phyloP scores from a whole-genome alignment of 1,284 basidiomycete species.

The Puccinia horiana region DNA sequence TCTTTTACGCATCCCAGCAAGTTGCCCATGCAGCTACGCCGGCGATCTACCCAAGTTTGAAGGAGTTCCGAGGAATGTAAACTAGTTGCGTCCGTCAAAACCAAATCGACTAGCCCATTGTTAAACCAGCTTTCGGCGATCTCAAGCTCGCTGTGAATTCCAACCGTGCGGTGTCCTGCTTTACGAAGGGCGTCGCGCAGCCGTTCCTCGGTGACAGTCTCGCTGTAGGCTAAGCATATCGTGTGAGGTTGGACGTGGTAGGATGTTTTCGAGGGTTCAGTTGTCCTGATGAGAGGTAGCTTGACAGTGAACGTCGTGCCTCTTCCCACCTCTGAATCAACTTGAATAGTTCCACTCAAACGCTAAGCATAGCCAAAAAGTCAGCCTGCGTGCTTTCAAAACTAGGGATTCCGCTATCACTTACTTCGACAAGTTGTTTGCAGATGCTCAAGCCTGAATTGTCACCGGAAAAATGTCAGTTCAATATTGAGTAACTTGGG shows the following conservation, averaged over 20 bases:
- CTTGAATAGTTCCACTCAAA: conserved; percentile 35
- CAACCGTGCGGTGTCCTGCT: conserved; percentile 31
- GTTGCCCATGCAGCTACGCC: background rate
- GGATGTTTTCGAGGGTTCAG: background rate
- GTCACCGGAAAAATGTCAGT: background rate
- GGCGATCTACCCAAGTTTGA: conserved; percentile 1
- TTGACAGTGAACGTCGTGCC: conserved; percentile 37
- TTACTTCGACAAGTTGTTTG: conserved; percentile 48
- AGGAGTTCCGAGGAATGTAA: conserved; percentile 9
- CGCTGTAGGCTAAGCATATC: conserved; percentile 41
- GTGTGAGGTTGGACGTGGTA: background rate
- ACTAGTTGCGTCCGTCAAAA: conserved; percentile 16
- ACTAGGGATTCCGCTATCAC: background rate
- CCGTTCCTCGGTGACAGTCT: conserved; percentile 19
- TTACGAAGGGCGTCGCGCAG: conserved; percentile 3
- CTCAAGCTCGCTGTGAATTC: conserved; percentile 18
- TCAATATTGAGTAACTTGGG: background rate
- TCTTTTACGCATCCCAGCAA: background rate
- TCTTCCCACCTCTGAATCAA: conserved; percentile 35
- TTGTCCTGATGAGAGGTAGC: background rate
- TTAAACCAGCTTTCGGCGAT: conserved; percentile 10
- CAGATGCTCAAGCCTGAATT: conserved; percentile 43
- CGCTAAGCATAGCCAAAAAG: background rate
- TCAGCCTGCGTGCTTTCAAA: background rate
- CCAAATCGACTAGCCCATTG: conserved; percentile 27